Base-by-base conservation (phyloP, 148 eudicot genomes). In the Heliosperma pusillum region DNA sequence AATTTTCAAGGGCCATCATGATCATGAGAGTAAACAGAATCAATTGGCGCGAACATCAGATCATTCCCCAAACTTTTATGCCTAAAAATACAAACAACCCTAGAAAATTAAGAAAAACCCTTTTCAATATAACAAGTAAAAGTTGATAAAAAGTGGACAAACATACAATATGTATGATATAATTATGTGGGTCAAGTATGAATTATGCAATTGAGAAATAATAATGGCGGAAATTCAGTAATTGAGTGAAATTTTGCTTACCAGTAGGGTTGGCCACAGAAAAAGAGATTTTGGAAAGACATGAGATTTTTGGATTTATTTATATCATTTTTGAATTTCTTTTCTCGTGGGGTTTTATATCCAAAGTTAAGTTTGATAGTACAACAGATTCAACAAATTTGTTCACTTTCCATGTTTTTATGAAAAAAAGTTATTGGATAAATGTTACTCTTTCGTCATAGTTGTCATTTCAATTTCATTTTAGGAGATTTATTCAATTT, bases 41-140 rank as follows among this genome's bases (percentile, higher is more conserved):
- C 83, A 79, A 79, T 81, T 67, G 75, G 81, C 85, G 82, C 79
- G 87, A 81, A 82, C 96, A 91, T 91, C 85, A 85, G 93, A 88
- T 88, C 89, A 80, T 82, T 79, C 82, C 73, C 81, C 79, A 58
- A 79, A 74, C 53, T 62, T 76, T 74, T 74, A 74, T 69, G 71
- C 76, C 80, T 80, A 27, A 69, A 77, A 30, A 30, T 16, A 9
- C 17, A 67, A 15, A 24, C 26, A 10, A 59, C 27, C 12, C 27
- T 5, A 63, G 27, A 62, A 71, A 22, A 45, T 44, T 12, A 68
- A 62, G 70, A 76, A 81, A 81, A 81, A 42, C 82, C 82, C 27
- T 63, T 69, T 63, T 53, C 61, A 74, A 59, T 3, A 25, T 33
- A 74, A 10, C 55, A 47, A 64, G 22, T 64, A 45, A 44, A 75